These are phyloP conservation scores for Striga asiatica DNA, from an alignment of 257 asterid species.

Conservation along the genomic window DNA sequence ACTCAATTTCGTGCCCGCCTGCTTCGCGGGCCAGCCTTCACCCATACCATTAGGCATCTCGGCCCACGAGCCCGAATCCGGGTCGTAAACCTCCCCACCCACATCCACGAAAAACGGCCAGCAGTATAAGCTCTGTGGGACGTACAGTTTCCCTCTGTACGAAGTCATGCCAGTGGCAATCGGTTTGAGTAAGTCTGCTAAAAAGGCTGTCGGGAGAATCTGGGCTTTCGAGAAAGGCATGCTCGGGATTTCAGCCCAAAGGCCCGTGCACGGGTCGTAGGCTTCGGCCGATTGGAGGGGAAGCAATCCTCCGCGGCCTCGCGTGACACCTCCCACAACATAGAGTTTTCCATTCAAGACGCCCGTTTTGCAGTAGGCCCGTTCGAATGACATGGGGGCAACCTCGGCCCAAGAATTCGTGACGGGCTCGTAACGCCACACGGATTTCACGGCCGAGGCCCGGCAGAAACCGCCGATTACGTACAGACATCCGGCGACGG, in stretches of 20 bases:
- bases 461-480: conserved; percentile 74
- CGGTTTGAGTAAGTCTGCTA: conserved; percentile 82
- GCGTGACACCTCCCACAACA: conserved; percentile 81
- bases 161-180: conserved; percentile 86
- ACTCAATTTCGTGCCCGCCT: conserved; percentile 81
- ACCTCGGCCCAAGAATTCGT: conserved; percentile 60
- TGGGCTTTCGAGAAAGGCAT: conserved; percentile 88
- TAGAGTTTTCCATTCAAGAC: conserved; percentile 63
- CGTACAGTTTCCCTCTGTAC: conserved; percentile 72
- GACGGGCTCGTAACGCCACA: conserved; percentile 68
- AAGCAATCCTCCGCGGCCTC: conserved; percentile 54
- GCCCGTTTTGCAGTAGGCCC: conserved; percentile 82
- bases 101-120: conserved; percentile 90
- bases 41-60: conserved; percentile 95
- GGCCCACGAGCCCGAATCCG: conserved; percentile 64
- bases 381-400: conserved; percentile 53
- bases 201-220: conserved; percentile 64
- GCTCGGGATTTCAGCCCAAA: conserved; percentile 67
- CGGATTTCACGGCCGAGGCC: conserved; percentile 43
- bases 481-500: conserved; percentile 66
- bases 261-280: conserved; percentile 58
- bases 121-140: conserved; percentile 81
- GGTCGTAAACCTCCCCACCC: conserved; percentile 89
- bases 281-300: conserved; percentile 91
- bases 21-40: conserved; percentile 95